phyloP scores from a whole-genome alignment of 805 yeast genomes.

The Ogataea dorogensis region DNA sequence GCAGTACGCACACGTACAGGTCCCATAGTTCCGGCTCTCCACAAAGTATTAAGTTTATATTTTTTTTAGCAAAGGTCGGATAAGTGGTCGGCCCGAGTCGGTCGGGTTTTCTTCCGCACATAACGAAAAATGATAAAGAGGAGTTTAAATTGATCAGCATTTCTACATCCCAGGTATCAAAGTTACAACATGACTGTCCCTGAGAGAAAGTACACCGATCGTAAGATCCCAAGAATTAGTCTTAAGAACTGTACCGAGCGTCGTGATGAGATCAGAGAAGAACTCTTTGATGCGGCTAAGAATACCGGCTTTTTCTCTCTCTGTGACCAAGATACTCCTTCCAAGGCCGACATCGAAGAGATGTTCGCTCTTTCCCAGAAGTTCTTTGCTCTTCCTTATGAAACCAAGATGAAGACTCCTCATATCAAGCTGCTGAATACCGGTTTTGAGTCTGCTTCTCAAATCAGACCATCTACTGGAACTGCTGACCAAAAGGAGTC shows the following conservation, averaged over 20 bases:
- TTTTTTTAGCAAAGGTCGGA: background rate
- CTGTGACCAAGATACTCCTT: constrained; percentile 34
- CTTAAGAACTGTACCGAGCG: constrained; percentile 26
- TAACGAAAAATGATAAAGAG: background rate
- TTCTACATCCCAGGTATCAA: background rate
- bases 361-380: constrained; percentile 27
- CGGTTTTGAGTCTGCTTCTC: constrained; percentile 35
- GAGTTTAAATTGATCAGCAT: background rate
- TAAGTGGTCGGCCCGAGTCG: constrained; percentile 7
- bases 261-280: constrained; percentile 32
- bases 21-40: constrained; percentile 10
- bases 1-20: constrained; percentile 20
- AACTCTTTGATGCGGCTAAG: constrained; percentile 32
- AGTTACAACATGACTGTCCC: constrained; percentile 6
- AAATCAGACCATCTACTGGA: constrained; percentile 37
- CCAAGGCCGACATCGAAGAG: constrained; percentile 29
- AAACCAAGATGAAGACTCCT: constrained; percentile 32
- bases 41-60: background rate
- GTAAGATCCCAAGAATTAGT: constrained; percentile 33
- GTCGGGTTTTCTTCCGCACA: background rate
- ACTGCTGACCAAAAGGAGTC: constrained; percentile 36
- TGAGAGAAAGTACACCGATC: constrained; percentile 15
- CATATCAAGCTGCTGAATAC: constrained; percentile 33
- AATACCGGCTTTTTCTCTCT: constrained; percentile 33
- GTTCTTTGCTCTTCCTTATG: constrained; percentile 27